Evolutionary conservation across 768 basidiomycete genomes (phyloP), one percentile per base, ranked within the genome.

Genomic region (Psilocybe azurescens): DNA sequence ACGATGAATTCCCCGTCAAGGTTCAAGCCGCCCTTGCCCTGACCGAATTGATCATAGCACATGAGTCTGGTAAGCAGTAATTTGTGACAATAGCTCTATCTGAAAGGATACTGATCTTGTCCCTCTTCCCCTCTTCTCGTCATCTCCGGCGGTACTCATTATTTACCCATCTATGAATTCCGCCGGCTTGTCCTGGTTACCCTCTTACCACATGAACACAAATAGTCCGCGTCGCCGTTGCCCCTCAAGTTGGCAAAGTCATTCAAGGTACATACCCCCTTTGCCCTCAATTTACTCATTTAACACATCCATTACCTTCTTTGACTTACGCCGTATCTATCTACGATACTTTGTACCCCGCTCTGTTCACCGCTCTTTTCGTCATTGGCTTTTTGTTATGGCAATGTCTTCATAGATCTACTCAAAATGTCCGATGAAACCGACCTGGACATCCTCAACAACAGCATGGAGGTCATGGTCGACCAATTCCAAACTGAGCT

Each of bases 341-440:
- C 50, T 2, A 16, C 3, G 47, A 51, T 52, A 9, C 56, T 58
- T 62, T 53, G 44, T 47, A 44, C 61, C 56, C 61, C 55, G 57
- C 55, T 47, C 14, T 47, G 20, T 46, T 57, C 16, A 52, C 41
- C 29, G 18, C 28, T 13, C 28, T 46, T 41, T 20, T 48, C 24
- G 44, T 20, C 29, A 49, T 29, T 13, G 46, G 28, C n/a, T n/a
- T 59, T 7, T 28, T 44, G 13, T 63, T 14, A 53, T 30, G 33
- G 29, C 48, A 10, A 24, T 54, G 32, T 20, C 2, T 39, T 67
- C 20, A 33, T 63, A 93, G 93, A 91, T 71, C 79, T 95, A n/a
- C 83, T 95, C 67, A 93, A 93, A 73, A 81, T 97, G 48, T 88
- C 91, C n/a, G 91, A 95, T 71, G 92, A 95, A 75, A 94, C 93